Conservation (phyloP, 768 basidiomycete species). For the Melanogaster broomeanus region DNA sequence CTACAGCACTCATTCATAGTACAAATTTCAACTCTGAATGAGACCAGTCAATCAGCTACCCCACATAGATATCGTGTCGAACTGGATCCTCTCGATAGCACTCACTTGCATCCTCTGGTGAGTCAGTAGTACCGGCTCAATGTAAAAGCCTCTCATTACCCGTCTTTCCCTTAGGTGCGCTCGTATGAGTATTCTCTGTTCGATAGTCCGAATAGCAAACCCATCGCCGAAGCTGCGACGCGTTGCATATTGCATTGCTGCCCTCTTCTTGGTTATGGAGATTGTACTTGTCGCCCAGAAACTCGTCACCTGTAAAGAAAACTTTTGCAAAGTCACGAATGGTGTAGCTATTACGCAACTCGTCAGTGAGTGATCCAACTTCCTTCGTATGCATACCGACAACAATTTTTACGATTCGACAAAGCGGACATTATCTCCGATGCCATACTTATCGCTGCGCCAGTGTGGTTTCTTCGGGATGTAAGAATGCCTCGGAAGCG, state of each 20-base stretch:
- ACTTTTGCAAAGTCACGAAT: constrained; percentile 10
- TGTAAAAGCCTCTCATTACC: background rate
- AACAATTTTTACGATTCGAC: too few relatives aligned
- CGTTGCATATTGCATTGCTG: constrained; percentile 7
- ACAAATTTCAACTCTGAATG: too few relatives aligned
- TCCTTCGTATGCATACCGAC: too few relatives aligned
- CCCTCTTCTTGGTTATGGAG: constrained; percentile 16
- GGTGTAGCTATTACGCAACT: constrained; percentile 15
- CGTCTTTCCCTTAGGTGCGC: constrained; percentile 13
- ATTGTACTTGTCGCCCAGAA: constrained; percentile 7
- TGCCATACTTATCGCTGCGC: constrained; percentile 19
- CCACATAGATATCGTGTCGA: constrained; percentile 6
- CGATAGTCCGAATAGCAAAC: constrained; percentile 21
- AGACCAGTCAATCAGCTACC: too few relatives aligned
- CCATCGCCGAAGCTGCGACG: constrained; percentile 13
- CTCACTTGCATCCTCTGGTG: constrained; percentile 17
- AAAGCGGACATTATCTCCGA: constrained; percentile 26
- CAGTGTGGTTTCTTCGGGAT: constrained; percentile 15
- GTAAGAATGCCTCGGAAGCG: constrained; percentile 15
- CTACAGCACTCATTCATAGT: too few relatives aligned
- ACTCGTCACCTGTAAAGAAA: constrained; percentile 5
- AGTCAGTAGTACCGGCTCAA: background rate
- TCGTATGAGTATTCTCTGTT: constrained; percentile 25
- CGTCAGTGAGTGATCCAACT: too few relatives aligned
- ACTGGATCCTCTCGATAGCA: constrained; percentile 16